Conservation (phyloP, 2,329 filamentous ascomycete genomes). For the Paecilomyces variotii region DNA sequence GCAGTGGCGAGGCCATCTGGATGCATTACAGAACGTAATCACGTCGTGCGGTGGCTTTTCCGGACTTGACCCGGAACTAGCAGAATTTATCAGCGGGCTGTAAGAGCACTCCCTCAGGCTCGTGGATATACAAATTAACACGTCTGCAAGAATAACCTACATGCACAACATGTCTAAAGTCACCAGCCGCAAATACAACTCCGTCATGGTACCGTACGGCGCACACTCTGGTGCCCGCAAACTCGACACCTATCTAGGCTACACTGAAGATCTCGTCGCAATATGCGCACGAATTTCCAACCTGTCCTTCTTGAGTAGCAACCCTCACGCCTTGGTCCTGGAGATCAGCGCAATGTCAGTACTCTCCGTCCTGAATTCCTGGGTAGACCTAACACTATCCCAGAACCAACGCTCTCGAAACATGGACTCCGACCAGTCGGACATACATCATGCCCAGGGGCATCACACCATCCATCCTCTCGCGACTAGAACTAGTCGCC, state of each 20-base stretch:
- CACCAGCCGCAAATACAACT: slow-evolving; percentile 21
- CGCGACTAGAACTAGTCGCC: slow-evolving; percentile 26
- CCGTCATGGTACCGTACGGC: slow-evolving; percentile 10
- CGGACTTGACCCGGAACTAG: slow-evolving; percentile 21
- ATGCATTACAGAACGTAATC: slow-evolving; percentile 26
- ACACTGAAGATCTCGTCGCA: slow-evolving; percentile 28
- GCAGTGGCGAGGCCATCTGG: slow-evolving; percentile 30
- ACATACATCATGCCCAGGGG: slow-evolving; percentile 24
- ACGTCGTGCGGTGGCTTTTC: slow-evolving; percentile 24
- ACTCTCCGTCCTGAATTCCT: neutral
- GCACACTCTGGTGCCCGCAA: slow-evolving; percentile 18
- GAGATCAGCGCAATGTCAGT: slow-evolving; percentile 24
- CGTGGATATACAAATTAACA: neutral
- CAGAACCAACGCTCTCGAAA: slow-evolving; percentile 24
- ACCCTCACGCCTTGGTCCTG: slow-evolving; percentile 12
- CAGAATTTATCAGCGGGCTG: slow-evolving; percentile 27
- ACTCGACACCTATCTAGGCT: slow-evolving; percentile 30
- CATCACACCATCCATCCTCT: slow-evolving; percentile 17
- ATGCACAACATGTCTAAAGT: slow-evolving; percentile 26
- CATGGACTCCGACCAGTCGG: slow-evolving; percentile 21
- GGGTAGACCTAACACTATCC: neutral
- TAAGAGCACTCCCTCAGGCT: slow-evolving; percentile 8
- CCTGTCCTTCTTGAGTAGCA: slow-evolving; percentile 12
- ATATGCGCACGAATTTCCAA: slow-evolving; percentile 26
- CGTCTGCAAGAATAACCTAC: slow-evolving; percentile 21